Base-by-base conservation (phyloP, 2,329 filamentous ascomycete species). In the Colletotrichum sojae region DNA sequence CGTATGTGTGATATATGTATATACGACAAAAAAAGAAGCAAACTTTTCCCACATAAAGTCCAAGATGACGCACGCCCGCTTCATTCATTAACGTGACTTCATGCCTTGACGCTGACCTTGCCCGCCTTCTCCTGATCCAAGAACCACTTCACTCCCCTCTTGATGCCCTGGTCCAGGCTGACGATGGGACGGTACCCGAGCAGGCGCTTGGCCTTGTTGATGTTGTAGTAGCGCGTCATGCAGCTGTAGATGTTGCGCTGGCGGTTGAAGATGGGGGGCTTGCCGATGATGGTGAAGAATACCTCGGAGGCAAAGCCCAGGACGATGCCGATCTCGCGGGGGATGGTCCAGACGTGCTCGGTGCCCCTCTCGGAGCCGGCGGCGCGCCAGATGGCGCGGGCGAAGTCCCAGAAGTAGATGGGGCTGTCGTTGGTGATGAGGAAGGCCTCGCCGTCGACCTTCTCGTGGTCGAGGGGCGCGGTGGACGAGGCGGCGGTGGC, bases 351-450 rank as follows among this genome's bases (percentile, higher is more conserved):
- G 62, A 88, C 87, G 72, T 85, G 81, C 57, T 84, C 83, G 5
- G 83, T 86, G 20, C 88, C 88, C 67, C 81, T 80, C 8, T 82
- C 77, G 65, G 80, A 84, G 43, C 89, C 89, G 12, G 88, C 88
- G 49, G 85, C 86, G 71, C 82, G 83, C 94, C 94, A 98, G 54
- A 97, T 86, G 46, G 90, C 89, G 48, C 93, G 88, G 68, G 92
- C 89, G 77, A 97, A 92, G 80, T 97, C 94, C 90, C 96, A 97
- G 81, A 97, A 97, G 79, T 95, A 95, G 20, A 97, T 86, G 5
- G 95, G 95, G 73, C 90, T 85, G 80, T 94, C 93, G 79, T 98
- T 98, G 67, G 94, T 96, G 76, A 98, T 89, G 82, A 97, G 90
- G 83, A 98, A 95, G 58, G 91, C 91, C 79, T 98, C 91, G 68